These are phyloP conservation scores for Agastache rugosa DNA, from an alignment of 257 asterid species.

Conservation along the genomic window DNA sequence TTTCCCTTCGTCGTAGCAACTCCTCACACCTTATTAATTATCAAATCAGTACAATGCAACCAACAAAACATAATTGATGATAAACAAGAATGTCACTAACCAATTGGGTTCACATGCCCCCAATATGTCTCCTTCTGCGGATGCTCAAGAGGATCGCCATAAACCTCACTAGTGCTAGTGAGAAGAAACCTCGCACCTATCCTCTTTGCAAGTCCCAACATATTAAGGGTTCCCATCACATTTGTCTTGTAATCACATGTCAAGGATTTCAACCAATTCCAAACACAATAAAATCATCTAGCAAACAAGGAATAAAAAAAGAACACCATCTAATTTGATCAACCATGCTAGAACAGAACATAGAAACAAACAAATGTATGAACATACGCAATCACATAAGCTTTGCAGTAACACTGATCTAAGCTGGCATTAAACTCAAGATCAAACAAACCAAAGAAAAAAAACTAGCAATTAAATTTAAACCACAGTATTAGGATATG, in stretches of 20 bases:
- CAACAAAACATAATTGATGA: slow-evolving; percentile 12
- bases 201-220: slow-evolving; percentile 98
- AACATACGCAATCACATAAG: slow-evolving; percentile 7
- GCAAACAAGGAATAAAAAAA: neutral
- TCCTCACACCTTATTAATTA: slow-evolving; percentile 68
- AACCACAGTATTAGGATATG: slow-evolving; percentile 53
- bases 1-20: slow-evolving; percentile 98
- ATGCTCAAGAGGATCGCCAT: slow-evolving; percentile 99
- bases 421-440: slow-evolving; percentile 7
- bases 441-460: slow-evolving; percentile 1
- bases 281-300: slow-evolving; percentile 15
- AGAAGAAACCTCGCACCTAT: slow-evolving; percentile 87
- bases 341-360: neutral
- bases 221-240: slow-evolving; percentile 97
- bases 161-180: slow-evolving; percentile 97
- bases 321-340: neutral
- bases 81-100: slow-evolving; percentile 41
- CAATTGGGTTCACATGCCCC: slow-evolving; percentile 98
- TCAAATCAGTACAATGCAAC: slow-evolving; percentile 27
- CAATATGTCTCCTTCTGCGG: slow-evolving; percentile 98
- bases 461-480: neutral
- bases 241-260: slow-evolving; percentile 79
- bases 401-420: slow-evolving; percentile 7
- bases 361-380: slow-evolving; percentile 16
- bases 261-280: slow-evolving; percentile 59